Evolutionary conservation across 441 rosid genomes (phyloP), one percentile per base, ranked within the genome.

Genomic region (Kokia cookei): DNA sequence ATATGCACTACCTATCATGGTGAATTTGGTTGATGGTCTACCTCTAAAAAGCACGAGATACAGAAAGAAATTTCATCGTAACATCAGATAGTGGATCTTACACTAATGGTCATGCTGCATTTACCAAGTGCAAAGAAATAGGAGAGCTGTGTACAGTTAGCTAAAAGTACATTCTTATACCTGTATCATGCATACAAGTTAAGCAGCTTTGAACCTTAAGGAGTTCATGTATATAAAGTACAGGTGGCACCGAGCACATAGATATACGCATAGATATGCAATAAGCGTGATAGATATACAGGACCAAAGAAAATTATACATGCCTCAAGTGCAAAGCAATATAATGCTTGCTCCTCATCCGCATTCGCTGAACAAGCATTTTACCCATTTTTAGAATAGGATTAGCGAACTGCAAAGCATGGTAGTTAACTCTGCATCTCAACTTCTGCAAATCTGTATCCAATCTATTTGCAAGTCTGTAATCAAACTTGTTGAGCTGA

Each of bases 261-360:
- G 32, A 62, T 32, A 12, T 50, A 3, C 10, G 22, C 47, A 57
- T 9, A 26, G 53, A 19, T 14, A 35, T 69, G 32, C 32, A 62
- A 63, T 45, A 26, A 27, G 37, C 12, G 7, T 63, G 13, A 70
- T 40, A 64, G 65, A 64, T n/a, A 65, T 37, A 24, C 17, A 72
- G 76, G 75, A 63, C 48, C 51, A 32, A 64, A 50, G 58, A 75
- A 37, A 48, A 69, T 60, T 26, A 60, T 61, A 58, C 79, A 15
- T 85, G 91, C 98, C 99, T 92, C 69, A 96, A 86, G 83, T 96
- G 98, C 86, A 96, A 84, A 53, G 98, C 96, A 62, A 96, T 90
- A 76, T 72, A 96, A 82, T 88, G 93, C 71, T 89, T 84, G 86
- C 91, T 88, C 84, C 75, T 92, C 80, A 78, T 73, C 86, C 90